Evolutionary conservation across 129 eudicot genomes (phyloP).

Genomic region (Lactuca sativa): DNA sequence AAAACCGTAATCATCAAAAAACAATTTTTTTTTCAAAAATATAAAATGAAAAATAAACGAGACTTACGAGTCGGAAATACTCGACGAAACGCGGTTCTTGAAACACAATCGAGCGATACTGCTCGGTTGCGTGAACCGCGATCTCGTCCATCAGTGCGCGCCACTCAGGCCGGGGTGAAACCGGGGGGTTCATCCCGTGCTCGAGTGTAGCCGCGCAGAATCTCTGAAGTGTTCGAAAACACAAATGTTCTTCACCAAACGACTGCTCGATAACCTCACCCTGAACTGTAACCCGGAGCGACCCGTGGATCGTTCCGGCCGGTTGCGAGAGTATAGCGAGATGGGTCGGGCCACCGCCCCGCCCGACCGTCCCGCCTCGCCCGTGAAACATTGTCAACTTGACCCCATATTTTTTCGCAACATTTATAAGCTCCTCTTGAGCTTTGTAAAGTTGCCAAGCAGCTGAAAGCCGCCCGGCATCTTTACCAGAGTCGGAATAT

Average conservation of each 20-base stretch:
- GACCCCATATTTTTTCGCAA: slow-evolving; percentile 75
- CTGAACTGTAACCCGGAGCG: slow-evolving; percentile 94
- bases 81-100: slow-evolving; percentile 96
- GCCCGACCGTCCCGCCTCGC: slow-evolving; percentile 97
- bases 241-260: slow-evolving; percentile 93
- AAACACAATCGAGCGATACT: slow-evolving; percentile 85
- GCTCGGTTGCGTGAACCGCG: slow-evolving; percentile 79
- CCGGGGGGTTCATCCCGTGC: slow-evolving; percentile 95
- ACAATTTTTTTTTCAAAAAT: too few relatives aligned
- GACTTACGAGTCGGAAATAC: slow-evolving; percentile 96
- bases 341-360: slow-evolving; percentile 99
- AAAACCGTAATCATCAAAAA: neutral
- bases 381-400: slow-evolving; percentile 98
- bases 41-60: neutral
- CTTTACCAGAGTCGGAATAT: slow-evolving; percentile 96
- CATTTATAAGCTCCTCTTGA: slow-evolving; percentile 92
- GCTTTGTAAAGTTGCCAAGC: slow-evolving; percentile 98
- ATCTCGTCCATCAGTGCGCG: slow-evolving; percentile 92
- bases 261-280: slow-evolving; percentile 99
- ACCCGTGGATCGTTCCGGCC: slow-evolving; percentile 89
- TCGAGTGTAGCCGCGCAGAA: slow-evolving; percentile 95
- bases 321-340: slow-evolving; percentile 98
- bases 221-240: slow-evolving; percentile 91
- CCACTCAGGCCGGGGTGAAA: slow-evolving; percentile 93
- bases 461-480: slow-evolving; percentile 93